Evolutionary conservation across 768 basidiomycete genomes (phyloP).

Genomic region (Boletus sp.): DNA sequence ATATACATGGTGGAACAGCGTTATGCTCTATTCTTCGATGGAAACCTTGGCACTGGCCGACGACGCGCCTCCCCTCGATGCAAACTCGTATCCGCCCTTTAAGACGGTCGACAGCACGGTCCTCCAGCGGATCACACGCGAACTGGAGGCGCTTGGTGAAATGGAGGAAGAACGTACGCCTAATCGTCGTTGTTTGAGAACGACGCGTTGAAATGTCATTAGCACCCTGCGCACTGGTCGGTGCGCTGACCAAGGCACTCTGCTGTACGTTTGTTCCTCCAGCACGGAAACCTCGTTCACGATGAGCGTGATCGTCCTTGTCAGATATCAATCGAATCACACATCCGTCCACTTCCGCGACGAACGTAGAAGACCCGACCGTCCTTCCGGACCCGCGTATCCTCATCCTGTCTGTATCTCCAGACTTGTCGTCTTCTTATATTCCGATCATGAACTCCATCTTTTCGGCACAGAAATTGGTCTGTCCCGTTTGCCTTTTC

Average conservation of each 20-base stretch:
- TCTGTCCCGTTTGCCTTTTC: constrained; percentile 35
- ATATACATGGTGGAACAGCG: constrained; percentile 39
- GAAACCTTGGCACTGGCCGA: constrained; percentile 41
- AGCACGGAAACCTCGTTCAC: neutral
- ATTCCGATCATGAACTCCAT: constrained; percentile 99
- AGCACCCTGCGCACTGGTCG: constrained; percentile 75
- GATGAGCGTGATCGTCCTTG: constrained; percentile 30
- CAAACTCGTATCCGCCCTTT: constrained; percentile 87
- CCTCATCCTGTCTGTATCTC: constrained; percentile 86
- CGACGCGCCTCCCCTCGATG: constrained; percentile 45
- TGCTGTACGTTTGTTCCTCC: constrained; percentile 59
- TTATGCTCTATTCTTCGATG: constrained; percentile 74
- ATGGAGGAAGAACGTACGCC: constrained; percentile 45
- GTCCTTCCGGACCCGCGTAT: constrained; percentile 54
- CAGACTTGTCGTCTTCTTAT: constrained; percentile 86
- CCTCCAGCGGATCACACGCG: constrained; percentile 55
- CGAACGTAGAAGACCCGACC: constrained; percentile 32
- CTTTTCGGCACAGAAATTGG: constrained; percentile 97
- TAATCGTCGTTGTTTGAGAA: neutral
- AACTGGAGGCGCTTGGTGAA: constrained; percentile 54
- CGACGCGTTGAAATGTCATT: constrained; percentile 8
- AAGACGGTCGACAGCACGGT: constrained; percentile 70
- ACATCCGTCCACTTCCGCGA: constrained; percentile 31
- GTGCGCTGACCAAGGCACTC: constrained; percentile 87
- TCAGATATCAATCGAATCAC: constrained; percentile 66